Percentiles rank a stretch among this genome's conserved stretches.
Evolutionary conservation across 805 yeast species (phyloP).

Genomic region (Yueomyces sinensis): DNA sequence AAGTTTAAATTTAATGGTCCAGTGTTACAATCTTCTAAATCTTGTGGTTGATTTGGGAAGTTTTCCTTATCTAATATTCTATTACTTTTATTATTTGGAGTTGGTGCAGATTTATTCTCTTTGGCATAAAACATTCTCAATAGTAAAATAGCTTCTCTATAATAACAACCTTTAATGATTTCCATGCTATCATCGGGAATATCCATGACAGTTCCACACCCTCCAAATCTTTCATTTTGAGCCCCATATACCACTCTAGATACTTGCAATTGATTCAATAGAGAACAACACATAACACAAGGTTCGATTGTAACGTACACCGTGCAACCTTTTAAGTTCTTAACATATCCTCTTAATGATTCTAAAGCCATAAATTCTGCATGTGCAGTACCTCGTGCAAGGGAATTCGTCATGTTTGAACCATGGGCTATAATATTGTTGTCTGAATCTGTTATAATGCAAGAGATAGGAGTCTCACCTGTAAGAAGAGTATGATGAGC

Average conservation of each 20-base stretch:
- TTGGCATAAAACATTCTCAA: constrained; percentile 73
- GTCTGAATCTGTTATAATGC: constrained; percentile 43
- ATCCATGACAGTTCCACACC: constrained; percentile 76
- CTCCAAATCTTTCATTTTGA: constrained; percentile 92
- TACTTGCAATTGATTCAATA: constrained; percentile 69
- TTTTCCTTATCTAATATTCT: constrained; percentile 42
- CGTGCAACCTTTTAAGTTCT: constrained; percentile 23
- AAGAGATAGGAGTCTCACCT: constrained; percentile 81
- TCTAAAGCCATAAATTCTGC: constrained; percentile 84
- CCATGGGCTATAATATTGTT: constrained; percentile 55
- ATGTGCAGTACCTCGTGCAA: constrained; percentile 79
- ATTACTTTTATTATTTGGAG: constrained; percentile 59
- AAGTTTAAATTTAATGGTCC: background rate
- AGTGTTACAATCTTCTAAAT: background rate
- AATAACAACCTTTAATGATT: constrained; percentile 63
- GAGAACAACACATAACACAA: constrained; percentile 95
- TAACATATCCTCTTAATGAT: background rate
- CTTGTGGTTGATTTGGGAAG: constrained; percentile 32
- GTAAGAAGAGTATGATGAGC: constrained; percentile 51
- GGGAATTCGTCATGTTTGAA: constrained; percentile 73
- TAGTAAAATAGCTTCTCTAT: constrained; percentile 73
- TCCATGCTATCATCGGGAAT: constrained; percentile 35
- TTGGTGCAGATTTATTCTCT: constrained; percentile 80
- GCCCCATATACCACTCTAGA: constrained; percentile 76
- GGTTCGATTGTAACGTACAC: constrained; percentile 96